Base-by-base conservation (phyloP, 495 filamentous ascomycete genomes). In the Aspergillus coremiiformis region DNA sequence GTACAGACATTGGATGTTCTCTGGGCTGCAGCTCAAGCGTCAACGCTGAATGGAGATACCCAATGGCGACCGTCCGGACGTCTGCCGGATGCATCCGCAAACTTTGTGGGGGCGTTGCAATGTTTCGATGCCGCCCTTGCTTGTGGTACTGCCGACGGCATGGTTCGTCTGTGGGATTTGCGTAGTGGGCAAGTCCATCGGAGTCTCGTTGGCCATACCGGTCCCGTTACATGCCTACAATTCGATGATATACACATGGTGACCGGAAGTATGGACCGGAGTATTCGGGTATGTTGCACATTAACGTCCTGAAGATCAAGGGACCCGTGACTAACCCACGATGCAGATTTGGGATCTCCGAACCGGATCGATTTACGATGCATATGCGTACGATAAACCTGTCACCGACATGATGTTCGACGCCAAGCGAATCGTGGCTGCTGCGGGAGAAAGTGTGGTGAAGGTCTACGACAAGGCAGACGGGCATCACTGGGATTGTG, bases 351-450 rank as follows among this genome's bases (percentile, higher is more conserved):
- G 93, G 93, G 93, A 99, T 73, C 84, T 99, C 39, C 87, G 93
- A 35, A 99, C 87, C 12, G 93, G 93, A 33, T 91, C 90, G 12
- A 96, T 99, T 58, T 89, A 85, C 63, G 93, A 99, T 64, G 94
- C 91, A 26, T 99, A 87, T 62, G 93, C 93, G 39, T 99, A 96
- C 66, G 90, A 96, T 63, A 78, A 89, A 61, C 85, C 92, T 0
- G 80, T 99, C 55, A 95, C 89, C 21, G 90, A 86, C 74, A 97
- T 97, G 93, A 93, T 93, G 84, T 99, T 99, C 61, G 93, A 99
- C 66, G 75, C 78, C 11, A 84, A 91, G 23, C 83, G 93, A 37
- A 99, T 99, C 54, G 90, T 92, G 7, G 82, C 89, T 39, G 91
- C 93, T 3, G 90, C 89, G 0, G 87, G 90, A 42, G 92, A 97